Percentiles rank a stretch among this genome's conserved stretches.
Evolutionary conservation across 495 filamentous ascomycete species (phyloP).

Genomic region (Chaetomium fimeti): DNA sequence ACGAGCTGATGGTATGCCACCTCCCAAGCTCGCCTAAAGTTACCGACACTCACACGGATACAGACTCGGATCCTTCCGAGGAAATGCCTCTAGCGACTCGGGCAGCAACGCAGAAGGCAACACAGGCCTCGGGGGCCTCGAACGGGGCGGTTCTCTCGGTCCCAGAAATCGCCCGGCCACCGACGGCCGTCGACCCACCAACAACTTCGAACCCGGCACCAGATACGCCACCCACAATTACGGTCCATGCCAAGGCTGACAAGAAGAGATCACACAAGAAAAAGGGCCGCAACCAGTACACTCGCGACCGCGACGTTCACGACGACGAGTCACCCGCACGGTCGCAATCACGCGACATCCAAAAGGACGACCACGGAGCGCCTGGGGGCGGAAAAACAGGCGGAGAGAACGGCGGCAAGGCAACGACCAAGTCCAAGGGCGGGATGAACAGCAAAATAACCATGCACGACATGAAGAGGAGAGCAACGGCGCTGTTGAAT

Average conservation of each 20-base stretch:
- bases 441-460: conserved; percentile 64
- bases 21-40: conserved; percentile 24
- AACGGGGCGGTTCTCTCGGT: conserved; percentile 26
- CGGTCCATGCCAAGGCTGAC: conserved; percentile 27
- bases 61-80: conserved; percentile 62
- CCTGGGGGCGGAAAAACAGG: conserved; percentile 25
- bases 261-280: conserved; percentile 59
- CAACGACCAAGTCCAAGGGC: conserved; percentile 39
- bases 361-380: conserved; percentile 38
- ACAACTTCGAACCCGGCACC: conserved; percentile 46
- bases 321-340: conserved; percentile 65
- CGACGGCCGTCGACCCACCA: conserved; percentile 25
- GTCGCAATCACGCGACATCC: conserved; percentile 63
- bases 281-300: conserved; percentile 85
- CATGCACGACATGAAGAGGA: conserved; percentile 88
- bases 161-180: conserved; percentile 33
- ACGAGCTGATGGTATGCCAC: conserved; percentile 67
- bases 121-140: conserved; percentile 20
- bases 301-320: conserved; percentile 66
- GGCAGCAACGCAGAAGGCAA: conserved; percentile 37
- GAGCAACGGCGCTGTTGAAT: conserved; percentile 78
- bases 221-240: conserved; percentile 52
- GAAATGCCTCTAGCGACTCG: conserved; percentile 53
- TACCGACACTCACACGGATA: conserved; percentile 35
- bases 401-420: conserved; percentile 29